Conservation (phyloP, 164 flowering plant species). For the Nymphaea thermarum region DNA sequence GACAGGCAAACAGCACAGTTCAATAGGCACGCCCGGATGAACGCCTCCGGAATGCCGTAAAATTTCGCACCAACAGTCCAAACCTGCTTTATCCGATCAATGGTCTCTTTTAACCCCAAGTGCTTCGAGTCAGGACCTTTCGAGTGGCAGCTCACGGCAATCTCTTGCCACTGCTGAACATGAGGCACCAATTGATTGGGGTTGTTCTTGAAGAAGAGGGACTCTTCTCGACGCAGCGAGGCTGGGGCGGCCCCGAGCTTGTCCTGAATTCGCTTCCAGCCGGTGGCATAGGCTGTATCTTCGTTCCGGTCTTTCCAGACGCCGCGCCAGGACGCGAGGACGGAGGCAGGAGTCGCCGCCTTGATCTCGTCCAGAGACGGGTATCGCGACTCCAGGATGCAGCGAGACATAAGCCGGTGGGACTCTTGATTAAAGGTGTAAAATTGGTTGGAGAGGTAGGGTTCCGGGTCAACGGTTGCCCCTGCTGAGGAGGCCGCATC, state of each 20-base stretch:
- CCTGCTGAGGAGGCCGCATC: background rate
- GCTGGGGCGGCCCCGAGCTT: constrained; percentile 36
- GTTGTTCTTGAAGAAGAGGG: constrained; percentile 58
- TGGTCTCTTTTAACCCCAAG: constrained; percentile 53
- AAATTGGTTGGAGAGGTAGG: constrained; percentile 1
- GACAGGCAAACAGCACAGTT: background rate
- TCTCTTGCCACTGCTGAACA: constrained; percentile 61
- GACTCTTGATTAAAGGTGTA: constrained; percentile 2
- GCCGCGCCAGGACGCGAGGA: constrained; percentile 54
- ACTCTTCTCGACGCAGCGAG: constrained; percentile 16
- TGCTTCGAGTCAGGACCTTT: constrained; percentile 49
- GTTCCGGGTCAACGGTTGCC: background rate
- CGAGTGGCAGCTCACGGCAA: constrained; percentile 44
- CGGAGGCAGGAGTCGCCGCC: background rate
- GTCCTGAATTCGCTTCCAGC: constrained; percentile 78
- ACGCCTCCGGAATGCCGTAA: constrained; percentile 74
- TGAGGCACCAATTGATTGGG: constrained; percentile 59
- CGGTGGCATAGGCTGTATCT: constrained; percentile 64
- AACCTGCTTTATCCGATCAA: constrained; percentile 62
- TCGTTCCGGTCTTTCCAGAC: constrained; percentile 88
- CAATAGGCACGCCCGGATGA: constrained; percentile 16
- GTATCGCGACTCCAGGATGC: background rate
- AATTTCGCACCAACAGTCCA: constrained; percentile 89
- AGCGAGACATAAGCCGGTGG: background rate
- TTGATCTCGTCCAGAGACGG: constrained; percentile 1